Evolutionary conservation across 345 rosid species (phyloP).

Genomic region (Euclidium syriacum): DNA sequence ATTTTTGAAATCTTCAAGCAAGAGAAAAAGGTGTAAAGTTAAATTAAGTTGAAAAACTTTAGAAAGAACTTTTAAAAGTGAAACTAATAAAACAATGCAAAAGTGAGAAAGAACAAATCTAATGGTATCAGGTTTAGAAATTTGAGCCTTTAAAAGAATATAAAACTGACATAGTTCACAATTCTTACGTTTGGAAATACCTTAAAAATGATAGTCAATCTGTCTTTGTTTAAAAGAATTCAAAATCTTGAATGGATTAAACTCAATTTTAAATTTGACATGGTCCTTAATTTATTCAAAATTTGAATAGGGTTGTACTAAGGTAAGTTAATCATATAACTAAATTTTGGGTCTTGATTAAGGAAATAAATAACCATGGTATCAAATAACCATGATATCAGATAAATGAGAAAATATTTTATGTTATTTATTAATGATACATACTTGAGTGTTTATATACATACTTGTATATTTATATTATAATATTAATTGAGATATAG

Average conservation of each 20-base stretch:
- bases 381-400: no score
- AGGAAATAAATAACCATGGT: not conserved
- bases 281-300: not conserved
- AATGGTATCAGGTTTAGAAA: not conserved
- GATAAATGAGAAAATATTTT: no score
- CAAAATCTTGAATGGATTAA: not conserved
- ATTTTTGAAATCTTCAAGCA: not conserved
- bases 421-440: no score
- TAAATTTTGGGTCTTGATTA: not conserved
- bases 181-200: no score
- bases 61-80: not conserved
- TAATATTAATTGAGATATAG: no score
- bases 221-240: not conserved
- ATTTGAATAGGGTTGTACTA: no score
- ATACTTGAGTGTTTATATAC: no score
- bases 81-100: not conserved
- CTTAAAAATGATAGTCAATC: not conserved
- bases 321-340: not conserved
- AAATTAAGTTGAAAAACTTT: not conserved
- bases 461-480: no score
- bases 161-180: no score
- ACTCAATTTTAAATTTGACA: not conserved
- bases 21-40: not conserved
- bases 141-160: not conserved
- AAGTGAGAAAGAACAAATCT: not conserved